phyloP scores from a whole-genome alignment of 169 alveolate genomes.

The Pseudocohnilembus persalinus region DNA sequence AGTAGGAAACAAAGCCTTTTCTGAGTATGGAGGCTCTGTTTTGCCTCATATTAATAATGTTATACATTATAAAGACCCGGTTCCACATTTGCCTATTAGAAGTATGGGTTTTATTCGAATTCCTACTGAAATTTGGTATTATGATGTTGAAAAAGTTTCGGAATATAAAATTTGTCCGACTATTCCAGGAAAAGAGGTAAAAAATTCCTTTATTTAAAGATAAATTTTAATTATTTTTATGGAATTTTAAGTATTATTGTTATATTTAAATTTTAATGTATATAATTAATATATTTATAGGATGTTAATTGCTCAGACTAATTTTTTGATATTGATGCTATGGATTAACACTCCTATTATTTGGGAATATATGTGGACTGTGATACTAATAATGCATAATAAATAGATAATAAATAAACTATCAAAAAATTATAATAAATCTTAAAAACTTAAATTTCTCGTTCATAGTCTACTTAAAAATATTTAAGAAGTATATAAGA shows the following conservation, averaged over 20 bases:
- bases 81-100: not conserved
- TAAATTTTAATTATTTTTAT: too few species aligned
- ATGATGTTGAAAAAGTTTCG: not conserved
- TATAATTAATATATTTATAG: not conserved
- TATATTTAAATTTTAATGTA: too few species aligned
- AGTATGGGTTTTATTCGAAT: not conserved
- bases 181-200: not conserved
- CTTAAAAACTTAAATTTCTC: too few species aligned
- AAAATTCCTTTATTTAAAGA: too few species aligned
- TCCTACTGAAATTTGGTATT: not conserved
- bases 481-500: too few species aligned
- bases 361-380: too few species aligned
- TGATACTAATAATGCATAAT: too few species aligned
- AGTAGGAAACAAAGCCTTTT: conserved; percentile 30
- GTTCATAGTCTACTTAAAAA: too few species aligned
- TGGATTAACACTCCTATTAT: not conserved
- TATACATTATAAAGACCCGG: not conserved
- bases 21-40: conserved; percentile 15
- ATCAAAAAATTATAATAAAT: too few species aligned
- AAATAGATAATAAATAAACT: too few species aligned
- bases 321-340: not conserved
- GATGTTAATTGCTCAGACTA: not conserved
- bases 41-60: not conserved
- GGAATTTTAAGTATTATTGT: not conserved
- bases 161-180: not conserved